phyloP scores from a whole-genome alignment of 2,329 filamentous ascomycete genomes.

The Pyrenochaeta sp. region DNA sequence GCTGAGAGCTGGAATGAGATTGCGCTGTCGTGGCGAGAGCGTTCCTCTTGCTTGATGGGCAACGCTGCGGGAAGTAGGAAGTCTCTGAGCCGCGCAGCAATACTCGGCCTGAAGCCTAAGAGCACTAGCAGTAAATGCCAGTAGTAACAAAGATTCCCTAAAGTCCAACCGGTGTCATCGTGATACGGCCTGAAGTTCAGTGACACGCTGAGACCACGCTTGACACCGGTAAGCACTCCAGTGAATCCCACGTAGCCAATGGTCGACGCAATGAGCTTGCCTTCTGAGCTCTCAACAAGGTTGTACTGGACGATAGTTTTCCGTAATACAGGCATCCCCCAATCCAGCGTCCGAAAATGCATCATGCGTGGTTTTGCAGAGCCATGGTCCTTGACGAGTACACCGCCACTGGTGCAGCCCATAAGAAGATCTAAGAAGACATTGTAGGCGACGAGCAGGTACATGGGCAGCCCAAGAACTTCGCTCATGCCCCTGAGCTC shows the following conservation, averaged over 20 bases:
- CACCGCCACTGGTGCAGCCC: constrained; percentile 70
- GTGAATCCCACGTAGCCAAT: constrained; percentile 63
- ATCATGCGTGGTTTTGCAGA: constrained; percentile 52
- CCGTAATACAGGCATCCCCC: constrained; percentile 56
- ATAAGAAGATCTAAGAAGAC: constrained; percentile 70
- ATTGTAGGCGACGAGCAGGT: constrained; percentile 69
- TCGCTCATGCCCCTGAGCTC: constrained; percentile 68
- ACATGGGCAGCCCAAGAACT: constrained; percentile 62
- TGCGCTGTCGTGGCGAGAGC: not conserved
- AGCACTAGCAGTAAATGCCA: constrained; percentile 63
- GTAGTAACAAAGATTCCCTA: constrained; percentile 53
- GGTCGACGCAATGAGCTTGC: constrained; percentile 56
- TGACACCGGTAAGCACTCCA: constrained; percentile 61
- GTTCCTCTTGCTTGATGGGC: not conserved
- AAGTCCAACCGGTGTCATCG: constrained; percentile 46
- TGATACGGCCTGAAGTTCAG: constrained; percentile 63
- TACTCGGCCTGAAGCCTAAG: constrained; percentile 62
- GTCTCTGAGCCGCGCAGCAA: constrained; percentile 61
- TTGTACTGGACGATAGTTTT: constrained; percentile 53
- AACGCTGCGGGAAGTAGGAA: constrained; percentile 46
- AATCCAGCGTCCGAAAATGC: constrained; percentile 64
- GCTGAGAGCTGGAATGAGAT: constrained; percentile 14
- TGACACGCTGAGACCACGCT: constrained; percentile 56
- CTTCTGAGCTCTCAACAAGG: constrained; percentile 42
- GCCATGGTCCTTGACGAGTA: constrained; percentile 34